Percentiles rank a stretch among this genome's conserved stretches.
These are phyloP conservation scores for Lepidium sativum DNA, from an alignment of 345 rosid genomes.

Conservation along the genomic window DNA sequence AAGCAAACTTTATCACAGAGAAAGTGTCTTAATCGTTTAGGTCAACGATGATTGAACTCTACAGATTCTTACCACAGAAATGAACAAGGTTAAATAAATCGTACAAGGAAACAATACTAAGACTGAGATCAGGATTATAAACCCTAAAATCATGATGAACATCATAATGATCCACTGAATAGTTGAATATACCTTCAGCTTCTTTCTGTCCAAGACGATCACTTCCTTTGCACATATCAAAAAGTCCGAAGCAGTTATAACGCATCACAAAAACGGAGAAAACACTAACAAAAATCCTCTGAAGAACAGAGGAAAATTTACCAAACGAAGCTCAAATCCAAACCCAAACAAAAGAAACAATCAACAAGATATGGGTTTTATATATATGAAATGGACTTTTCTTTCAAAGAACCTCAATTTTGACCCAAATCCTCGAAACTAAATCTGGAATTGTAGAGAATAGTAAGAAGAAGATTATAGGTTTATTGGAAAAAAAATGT, in stretches of 20 bases:
- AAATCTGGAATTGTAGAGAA: background rate
- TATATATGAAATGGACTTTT: background rate
- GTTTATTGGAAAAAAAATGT: background rate
- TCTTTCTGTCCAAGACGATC: slow-evolving; percentile 21
- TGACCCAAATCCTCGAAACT: background rate
- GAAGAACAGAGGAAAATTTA: background rate
- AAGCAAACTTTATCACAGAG: background rate
- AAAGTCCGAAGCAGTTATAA: slow-evolving; percentile 42
- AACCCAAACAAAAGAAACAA: background rate
- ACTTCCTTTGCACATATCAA: slow-evolving; percentile 31
- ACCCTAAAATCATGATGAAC: background rate
- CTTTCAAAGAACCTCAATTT: background rate
- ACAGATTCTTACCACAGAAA: background rate
- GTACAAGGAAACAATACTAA: background rate
- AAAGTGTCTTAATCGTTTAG: background rate
- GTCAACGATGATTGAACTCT: slow-evolving; percentile 1
- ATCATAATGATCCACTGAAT: background rate
- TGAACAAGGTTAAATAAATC: background rate
- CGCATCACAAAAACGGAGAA: slow-evolving; percentile 35
- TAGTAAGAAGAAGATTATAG: background rate
- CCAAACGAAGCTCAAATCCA: background rate
- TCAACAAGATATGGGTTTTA: background rate
- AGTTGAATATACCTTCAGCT: slow-evolving; percentile 39
- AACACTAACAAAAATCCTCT: background rate
- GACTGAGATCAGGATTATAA: background rate